Conservation (phyloP, 257 asterid genomes). For the Primulina tabacum region DNA sequence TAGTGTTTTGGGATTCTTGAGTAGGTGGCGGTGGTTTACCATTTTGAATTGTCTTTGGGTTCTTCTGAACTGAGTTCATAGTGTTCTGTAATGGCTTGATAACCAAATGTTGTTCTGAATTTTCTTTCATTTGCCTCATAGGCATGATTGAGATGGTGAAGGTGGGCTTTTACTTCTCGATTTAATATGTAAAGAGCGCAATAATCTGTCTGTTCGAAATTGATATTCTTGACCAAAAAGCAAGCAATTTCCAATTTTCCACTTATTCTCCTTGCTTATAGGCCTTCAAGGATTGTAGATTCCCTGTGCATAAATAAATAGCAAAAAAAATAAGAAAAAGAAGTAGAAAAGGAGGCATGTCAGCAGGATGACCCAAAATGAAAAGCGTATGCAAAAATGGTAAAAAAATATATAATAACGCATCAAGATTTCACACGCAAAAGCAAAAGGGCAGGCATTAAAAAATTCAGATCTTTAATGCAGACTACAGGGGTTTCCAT, state of each 20-base stretch:
- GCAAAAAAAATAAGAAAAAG: constrained; percentile 23
- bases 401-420: constrained; percentile 37
- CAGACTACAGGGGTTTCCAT: constrained; percentile 38
- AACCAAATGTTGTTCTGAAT: constrained; percentile 63
- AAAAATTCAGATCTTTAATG: constrained; percentile 37
- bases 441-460: constrained; percentile 30
- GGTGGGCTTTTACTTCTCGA: constrained; percentile 17
- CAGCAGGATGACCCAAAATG: constrained; percentile 46
- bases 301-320: constrained; percentile 51
- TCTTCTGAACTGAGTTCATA: constrained; percentile 45
- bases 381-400: constrained; percentile 31
- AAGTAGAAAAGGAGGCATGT: constrained; percentile 23
- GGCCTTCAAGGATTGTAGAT: constrained; percentile 41
- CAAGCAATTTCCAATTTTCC: constrained; percentile 24
- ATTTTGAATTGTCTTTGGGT: constrained; percentile 48
- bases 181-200: constrained; percentile 16
- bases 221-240: constrained; percentile 28
- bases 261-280: constrained; percentile 27
- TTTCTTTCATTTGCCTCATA: constrained; percentile 76
- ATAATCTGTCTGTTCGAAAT: constrained; percentile 11
- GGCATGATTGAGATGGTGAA: constrained; percentile 55
- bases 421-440: constrained; percentile 54
- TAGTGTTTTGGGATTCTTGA: constrained; percentile 53
- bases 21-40: constrained; percentile 53
- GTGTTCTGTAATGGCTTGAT: constrained; percentile 57